A percentile compares a stretch with the other conserved stretches of the same genome.
These are phyloP conservation scores for Solanum aculeatissimum DNA, from an alignment of 305 asterid genomes.

Conservation along the genomic window DNA sequence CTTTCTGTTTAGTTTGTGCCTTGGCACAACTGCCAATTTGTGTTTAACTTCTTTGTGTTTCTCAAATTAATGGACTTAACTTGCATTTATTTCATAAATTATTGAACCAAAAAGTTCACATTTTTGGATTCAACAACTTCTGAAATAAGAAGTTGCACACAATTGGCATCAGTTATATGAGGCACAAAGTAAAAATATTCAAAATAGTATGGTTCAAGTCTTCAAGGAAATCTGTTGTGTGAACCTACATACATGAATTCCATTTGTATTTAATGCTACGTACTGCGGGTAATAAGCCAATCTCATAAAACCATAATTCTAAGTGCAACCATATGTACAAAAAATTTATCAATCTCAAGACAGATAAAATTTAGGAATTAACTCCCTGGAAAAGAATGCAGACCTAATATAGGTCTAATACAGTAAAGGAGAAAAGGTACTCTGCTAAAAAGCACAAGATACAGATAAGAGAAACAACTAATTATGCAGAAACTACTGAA, in stretches of 20 bases:
- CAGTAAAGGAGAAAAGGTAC: background rate
- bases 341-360: background rate
- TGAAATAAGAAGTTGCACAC: too few relatives aligned
- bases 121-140: too few relatives aligned
- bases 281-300: background rate
- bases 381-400: background rate
- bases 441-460: background rate
- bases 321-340: background rate
- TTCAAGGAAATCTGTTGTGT: background rate
- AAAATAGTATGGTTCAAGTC: background rate
- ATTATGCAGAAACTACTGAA: slow-evolving; percentile 3
- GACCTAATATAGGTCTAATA: slow-evolving; percentile 1
- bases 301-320: background rate
- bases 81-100: too few relatives aligned
- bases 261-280: background rate
- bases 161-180: too few relatives aligned
- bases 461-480: background rate
- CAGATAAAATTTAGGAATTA: background rate
- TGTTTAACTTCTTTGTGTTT: too few relatives aligned
- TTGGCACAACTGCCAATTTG: too few relatives aligned
- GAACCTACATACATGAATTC: background rate
- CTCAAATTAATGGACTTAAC: too few relatives aligned
- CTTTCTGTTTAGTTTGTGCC: too few relatives aligned
- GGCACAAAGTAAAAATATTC: too few relatives aligned
- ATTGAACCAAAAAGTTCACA: too few relatives aligned